These are phyloP conservation scores for Abrus pulchellus DNA, from an alignment of 306 rosid genomes.

Conservation along the genomic window DNA sequence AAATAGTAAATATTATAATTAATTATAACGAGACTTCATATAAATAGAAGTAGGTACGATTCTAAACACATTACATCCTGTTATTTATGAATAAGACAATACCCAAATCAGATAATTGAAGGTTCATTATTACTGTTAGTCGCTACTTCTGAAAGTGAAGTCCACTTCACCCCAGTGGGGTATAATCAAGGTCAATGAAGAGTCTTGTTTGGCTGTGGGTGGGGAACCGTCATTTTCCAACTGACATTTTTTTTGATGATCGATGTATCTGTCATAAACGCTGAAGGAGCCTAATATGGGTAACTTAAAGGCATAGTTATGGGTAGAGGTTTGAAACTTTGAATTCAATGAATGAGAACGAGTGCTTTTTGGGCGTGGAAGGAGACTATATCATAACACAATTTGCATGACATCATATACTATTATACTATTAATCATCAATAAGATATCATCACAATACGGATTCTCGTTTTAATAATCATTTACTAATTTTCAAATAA, in stretches of 20 bases:
- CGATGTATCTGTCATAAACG: neutral
- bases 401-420: neutral
- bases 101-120: no score
- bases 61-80: no score
- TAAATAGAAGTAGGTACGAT: no score
- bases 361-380: neutral
- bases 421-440: neutral
- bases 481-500: neutral
- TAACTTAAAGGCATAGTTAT: neutral
- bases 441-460: neutral
- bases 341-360: constrained; percentile 5
- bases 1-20: neutral
- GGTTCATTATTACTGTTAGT: no score
- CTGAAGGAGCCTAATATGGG: neutral
- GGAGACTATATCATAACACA: neutral
- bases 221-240: neutral
- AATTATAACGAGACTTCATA: no score
- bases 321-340: neutral
- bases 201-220: neutral
- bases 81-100: no score
- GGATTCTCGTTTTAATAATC: neutral
- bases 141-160: no score
- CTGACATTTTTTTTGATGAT: neutral
- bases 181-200: neutral
- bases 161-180: neutral